Base-by-base conservation (phyloP, 2,329 filamentous ascomycete genomes). In the Diplodia scrobiculata region DNA sequence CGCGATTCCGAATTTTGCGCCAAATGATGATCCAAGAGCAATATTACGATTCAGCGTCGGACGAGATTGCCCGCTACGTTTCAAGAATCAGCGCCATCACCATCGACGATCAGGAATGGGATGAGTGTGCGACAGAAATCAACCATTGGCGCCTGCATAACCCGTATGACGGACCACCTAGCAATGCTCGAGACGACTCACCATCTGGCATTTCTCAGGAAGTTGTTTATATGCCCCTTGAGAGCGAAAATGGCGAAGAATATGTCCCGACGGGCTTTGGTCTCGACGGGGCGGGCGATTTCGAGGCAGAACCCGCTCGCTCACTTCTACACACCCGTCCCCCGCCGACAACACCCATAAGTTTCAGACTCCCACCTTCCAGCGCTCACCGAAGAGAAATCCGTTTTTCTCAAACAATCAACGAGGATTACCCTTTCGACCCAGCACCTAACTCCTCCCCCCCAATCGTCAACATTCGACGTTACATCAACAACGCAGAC, bases 101-200 rank as follows among this genome's bases (percentile, higher is more conserved):
- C 19, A 54, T 64, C 34, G 60, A 64, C 25, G 60, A 64, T 19
- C 13, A 45, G 11, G 60, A 64, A 53, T 64, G 60, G 60, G 50
- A 53, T 13, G 48, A 64, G 11, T 53, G 34, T 17, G 29, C 29
- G 3, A 2, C 6, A 7, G n/a, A 52, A 2, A 29, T 52, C 60
- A 53, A 29, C 9, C 13, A 32, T 19, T 4, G 45, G 19, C 36
- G 36, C 36, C 4, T 9, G 19, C 41, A 45, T 27, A 21, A 58
- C 9, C 19, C 53, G 14, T 7, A 27, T 10, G 1, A 45, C 9
- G 10, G 11, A 19, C 7, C 11, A 9, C n/a, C 3, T 11, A 7
- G 2, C 27, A 9, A n/a, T 5, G 17, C 13, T 32, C 13, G 9
- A 53, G 29, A 32, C 13, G 7, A 32, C 25, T 25, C 25, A 25